phyloP scores from a whole-genome alignment of 2,329 filamentous ascomycete genomes.

The Graphilbum ipis-grandicollis region DNA sequence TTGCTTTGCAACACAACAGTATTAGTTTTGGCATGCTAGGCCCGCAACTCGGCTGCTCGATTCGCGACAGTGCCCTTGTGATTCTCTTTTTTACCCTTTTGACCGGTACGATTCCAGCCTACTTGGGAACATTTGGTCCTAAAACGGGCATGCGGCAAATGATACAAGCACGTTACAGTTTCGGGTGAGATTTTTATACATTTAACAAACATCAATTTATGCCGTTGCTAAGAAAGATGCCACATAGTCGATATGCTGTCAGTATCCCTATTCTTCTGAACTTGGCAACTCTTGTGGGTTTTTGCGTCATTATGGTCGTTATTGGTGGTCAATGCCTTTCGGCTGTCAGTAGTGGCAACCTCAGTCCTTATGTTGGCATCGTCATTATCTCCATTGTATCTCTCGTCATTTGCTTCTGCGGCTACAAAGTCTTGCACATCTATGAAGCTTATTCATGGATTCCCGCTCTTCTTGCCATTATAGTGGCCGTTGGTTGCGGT shows the following conservation, averaged over 20 bases:
- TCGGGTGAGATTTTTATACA: constrained; percentile 23
- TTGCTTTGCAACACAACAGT: too few species aligned
- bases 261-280: constrained; percentile 44
- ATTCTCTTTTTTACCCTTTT: constrained; percentile 47
- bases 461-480: constrained; percentile 8
- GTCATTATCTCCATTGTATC: constrained; percentile 25
- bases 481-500: constrained; percentile 8
- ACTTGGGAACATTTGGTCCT: constrained; percentile 38
- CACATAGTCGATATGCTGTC: constrained; percentile 35
- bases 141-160: constrained; percentile 49
- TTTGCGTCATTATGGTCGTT: constrained; percentile 43
- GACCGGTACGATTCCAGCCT: constrained; percentile 34
- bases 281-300: constrained; percentile 44
- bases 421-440: constrained; percentile 8
- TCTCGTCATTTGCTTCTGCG: constrained; percentile 9
- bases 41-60: constrained; percentile 31
- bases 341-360: constrained; percentile 27
- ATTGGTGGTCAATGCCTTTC: constrained; percentile 42
- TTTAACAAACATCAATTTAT: too few species aligned
- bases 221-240: too few species aligned
- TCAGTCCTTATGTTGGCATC: constrained; percentile 39
- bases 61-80: constrained; percentile 38
- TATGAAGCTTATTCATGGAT: constrained; percentile 10
- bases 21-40: constrained; percentile 49
- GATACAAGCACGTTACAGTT: constrained; percentile 46